Base-by-base conservation (phyloP, 208 protist species). In the Acanthamoeba royreba region DNA sequence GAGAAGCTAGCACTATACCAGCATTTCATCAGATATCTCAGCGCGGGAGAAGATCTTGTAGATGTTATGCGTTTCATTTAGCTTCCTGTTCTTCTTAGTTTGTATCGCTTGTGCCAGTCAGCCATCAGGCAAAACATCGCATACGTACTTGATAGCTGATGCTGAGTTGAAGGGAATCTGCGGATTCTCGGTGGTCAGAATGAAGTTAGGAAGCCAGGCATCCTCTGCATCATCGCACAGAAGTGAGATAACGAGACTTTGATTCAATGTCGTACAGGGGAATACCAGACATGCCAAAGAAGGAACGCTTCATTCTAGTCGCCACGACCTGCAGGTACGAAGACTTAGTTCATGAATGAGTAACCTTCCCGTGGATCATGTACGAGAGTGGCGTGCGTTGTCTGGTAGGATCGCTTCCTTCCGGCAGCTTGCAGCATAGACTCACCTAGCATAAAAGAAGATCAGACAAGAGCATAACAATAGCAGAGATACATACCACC, bases 21-120 rank as follows among this genome's bases (percentile, higher is more conserved):
- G 38, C 77, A 52, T 31, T 13, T 47, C 40, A 17, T 47, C 35
- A 17, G 25, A 19, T 40, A 86, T 86, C 33, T 38, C 77, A 15
- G 38, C 9, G 35, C 77, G 77, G 9, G 77, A 86, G 40, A 86
- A 86, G 77, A 86, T 47, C 77, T 86, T 86, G 40, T 86, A 86
- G 13, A 47, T 43, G 35, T 13, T 86, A 13, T 38, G 40, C 49
- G 49, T 58, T 58, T 58, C 49, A 22, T 58, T 58, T 13, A 58
- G 49, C 49, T 58, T 58, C 49, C 49, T 13, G n/a, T n/a, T n/a
- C n/a, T n/a, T n/a, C n/a, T n/a, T n/a, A n/a, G n/a, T n/a, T n/a
- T n/a, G n/a, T n/a, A n/a, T n/a, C n/a, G n/a, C n/a, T n/a, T n/a
- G n/a, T n/a, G n/a, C n/a, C n/a, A n/a, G n/a, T n/a, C n/a, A n/a